Base-by-base conservation (phyloP, 2,329 filamentous ascomycete species). In the Chaetomium sp. region DNA sequence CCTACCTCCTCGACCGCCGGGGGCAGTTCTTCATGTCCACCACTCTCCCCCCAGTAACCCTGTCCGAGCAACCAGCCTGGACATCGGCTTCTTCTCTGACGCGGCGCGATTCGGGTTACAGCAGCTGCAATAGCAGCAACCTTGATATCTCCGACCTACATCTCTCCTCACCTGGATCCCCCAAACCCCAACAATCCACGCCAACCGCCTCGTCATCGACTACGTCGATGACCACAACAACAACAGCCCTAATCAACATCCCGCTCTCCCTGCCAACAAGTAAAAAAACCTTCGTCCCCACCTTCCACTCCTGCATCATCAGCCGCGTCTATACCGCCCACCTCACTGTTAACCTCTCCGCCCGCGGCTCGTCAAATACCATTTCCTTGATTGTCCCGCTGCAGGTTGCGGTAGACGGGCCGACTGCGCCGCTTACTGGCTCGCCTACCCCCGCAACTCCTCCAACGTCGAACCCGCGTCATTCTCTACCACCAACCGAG, bases 301-400 rank as follows among this genome's bases (percentile, higher is more conserved):
- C 78, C 5, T 84, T 83, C 64, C 78, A 82, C 69, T 78, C 76
- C 7, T 84, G 80, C 70, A 76, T 83, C 65, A 70, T 74, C 40
- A 79, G 78, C 6, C 76, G 80, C 33, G 74, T 75, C n/a, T 84
- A 84, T 66, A 72, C 76, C 4, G 64, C 83, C 35, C 74, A 76
- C 60, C 62, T 79, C 43, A 68, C 70, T 11, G 63, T 83, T 5
- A 71, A 69, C 6, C 51, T 74, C 8, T 58, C 62, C 5, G 74
- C 72, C 12, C 19, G 19, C 27, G 69, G 75, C 6, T 68, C 57
- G 2, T 60, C 71, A 63, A 74, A 71, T 4, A 72, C 69, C 50
- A 61, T 81, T 42, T 72, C 71, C 41, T 66, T 82, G 33, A 64
- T 66, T 27, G 64, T 82, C 43, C 79, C 79, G 6, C 59, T 82